Evolutionary conservation across 2,329 filamentous ascomycete genomes (phyloP), one percentile per base, ranked within the genome.

Genomic region (Hypocreales sp.): DNA sequence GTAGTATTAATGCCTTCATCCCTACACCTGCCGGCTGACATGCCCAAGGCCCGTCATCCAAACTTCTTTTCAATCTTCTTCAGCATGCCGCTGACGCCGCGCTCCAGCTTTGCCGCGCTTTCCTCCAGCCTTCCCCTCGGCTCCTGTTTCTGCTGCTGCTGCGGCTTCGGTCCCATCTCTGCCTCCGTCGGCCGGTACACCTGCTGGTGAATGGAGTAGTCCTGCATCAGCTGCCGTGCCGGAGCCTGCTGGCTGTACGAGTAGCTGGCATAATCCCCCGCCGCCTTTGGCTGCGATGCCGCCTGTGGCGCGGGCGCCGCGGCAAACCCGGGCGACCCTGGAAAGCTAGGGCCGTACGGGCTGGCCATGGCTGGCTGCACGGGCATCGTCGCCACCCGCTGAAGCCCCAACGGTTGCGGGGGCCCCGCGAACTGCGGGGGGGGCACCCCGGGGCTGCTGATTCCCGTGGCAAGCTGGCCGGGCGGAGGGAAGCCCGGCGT

Each of bases 41-140:
- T n/a, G n/a, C n/a, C n/a, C n/a, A n/a, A n/a, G n/a, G 10, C 11
- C 8, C 7, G 15, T 27, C 48, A 72, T 0, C 61, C 64, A 52
- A 77, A 74, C 46, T 72, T 79, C 69, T 80, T 82, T 56, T 84
- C 79, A 50, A 84, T 64, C 55, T 75, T 81, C 64, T 77, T 82
- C 37, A 84, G 50, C 59, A 83, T 75, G 6, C 73, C 71, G 16
- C 70, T 67, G 5, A 83, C 67, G 1, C 76, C 73, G 47, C 72
- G 72, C 54, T 84, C 79, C 19, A 83, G 40, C 40, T 68, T 63
- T 16, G 69, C 72, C 0, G 76, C 70, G 33, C 69, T 65, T 46
- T 73, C 67, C 40, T 79, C 77, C 17, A 82, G 49, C 44, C 63
- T 68, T 6, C 52, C 66, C 34, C 53, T 48, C 4, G 49, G 42